phyloP scores from a whole-genome alignment of 2,329 filamentous ascomycete species.

The Penicillium aurantiogriseum region DNA sequence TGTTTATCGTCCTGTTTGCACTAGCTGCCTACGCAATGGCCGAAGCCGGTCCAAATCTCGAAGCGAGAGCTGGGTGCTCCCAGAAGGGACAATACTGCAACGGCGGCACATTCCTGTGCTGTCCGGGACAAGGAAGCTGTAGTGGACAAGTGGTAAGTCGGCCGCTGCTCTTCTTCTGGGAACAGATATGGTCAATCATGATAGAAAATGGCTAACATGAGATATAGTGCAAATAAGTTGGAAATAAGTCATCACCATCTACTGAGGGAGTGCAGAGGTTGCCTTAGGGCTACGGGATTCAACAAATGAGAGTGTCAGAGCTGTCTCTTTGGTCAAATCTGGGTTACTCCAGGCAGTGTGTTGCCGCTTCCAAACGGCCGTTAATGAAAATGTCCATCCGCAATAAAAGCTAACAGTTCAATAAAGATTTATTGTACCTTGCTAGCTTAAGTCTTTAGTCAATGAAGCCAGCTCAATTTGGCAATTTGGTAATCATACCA shows the following conservation, averaged over 20 bases:
- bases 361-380: background rate
- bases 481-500: background rate
- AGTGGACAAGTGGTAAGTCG: background rate
- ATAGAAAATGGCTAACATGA: background rate
- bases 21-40: constrained; percentile 4
- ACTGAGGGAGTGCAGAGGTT: background rate
- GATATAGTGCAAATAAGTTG: background rate
- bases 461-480: no score
- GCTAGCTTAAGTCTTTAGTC: background rate
- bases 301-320: background rate
- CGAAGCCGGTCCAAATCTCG: constrained; percentile 44
- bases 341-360: background rate
- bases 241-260: background rate
- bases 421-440: background rate
- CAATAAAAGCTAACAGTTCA: background rate
- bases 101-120: constrained; percentile 14
- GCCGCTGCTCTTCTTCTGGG: background rate
- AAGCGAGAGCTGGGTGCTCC: constrained; percentile 9
- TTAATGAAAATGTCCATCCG: background rate
- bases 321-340: background rate
- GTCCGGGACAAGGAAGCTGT: background rate
- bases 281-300: background rate
- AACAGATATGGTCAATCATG: background rate
- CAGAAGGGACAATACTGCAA: constrained; percentile 14
- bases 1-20: background rate